Base-by-base conservation (phyloP, 495 filamentous ascomycete genomes). In the Penicillium angulare region DNA sequence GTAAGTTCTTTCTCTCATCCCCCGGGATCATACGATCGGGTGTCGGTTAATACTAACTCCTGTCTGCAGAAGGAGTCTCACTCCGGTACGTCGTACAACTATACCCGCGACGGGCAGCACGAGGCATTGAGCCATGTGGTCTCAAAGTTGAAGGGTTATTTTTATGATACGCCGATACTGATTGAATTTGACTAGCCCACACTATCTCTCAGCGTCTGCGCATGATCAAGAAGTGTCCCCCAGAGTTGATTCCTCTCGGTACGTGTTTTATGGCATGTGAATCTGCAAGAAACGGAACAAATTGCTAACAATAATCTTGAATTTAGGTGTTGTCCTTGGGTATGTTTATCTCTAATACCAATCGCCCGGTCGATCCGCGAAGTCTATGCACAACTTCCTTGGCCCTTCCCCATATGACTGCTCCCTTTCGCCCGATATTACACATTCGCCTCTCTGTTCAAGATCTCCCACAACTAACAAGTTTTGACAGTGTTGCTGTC, bases 121-220 rank as follows among this genome's bases (percentile, higher is more conserved):
- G 36, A 38, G 23, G 20, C 38, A 58, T 62, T 52, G 58, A 58
- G 22, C 13, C 16, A 39, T 34, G 5, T 34, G 31, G 31, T 8
- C n/a, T n/a, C 7, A 41, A 26, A 40, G 12, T 40, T n/a, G n/a
- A 18, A 43, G 39, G n/a, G 13, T 43, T 20, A 39, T 7, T 27
- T 42, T 17, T 15, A 43, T 8, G 24, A 40, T 15, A 43, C 27
- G 21, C 53, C 48, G 55, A 50, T 57, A 60, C 65, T 78, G 55
- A 76, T 63, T 45, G 47, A 22, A 55, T 35, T 55, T 44, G 20
- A 56, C 27, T 60, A 98, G 93, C 89, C 66, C 93, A 97, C 78
- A 97, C 93, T 50, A 86, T 99, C 74, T 97, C 93, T 39, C 93
- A 99, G 77, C 87, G 95, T 60, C 78, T 99, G 53, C 86, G 93